Base-by-base conservation (phyloP, 345 rosid genomes). In the Eucalyptus shirleyi region DNA sequence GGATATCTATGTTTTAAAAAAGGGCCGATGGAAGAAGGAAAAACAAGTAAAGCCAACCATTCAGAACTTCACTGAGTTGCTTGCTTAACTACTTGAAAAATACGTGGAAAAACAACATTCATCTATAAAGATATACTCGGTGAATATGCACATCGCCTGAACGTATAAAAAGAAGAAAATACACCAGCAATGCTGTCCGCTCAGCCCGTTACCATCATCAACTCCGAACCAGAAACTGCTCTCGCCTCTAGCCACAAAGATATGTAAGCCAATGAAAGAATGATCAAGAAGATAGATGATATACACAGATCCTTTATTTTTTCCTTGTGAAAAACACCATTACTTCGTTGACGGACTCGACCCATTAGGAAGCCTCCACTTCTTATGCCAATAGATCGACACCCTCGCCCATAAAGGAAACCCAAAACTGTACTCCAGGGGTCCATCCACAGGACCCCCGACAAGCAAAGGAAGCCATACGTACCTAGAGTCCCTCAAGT, bases 371-470 rank as follows among this genome's bases (percentile, higher is more conserved):
- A 97, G 95, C 90, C 92, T 93, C 99, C 99, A 98, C 91, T 93
- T 98, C 89, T 93, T 94, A 69, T 97, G 99, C 98, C 99, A 97
- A 90, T 94, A 96, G 80, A 98, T 94, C 8, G 98, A 97, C 50
- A 95, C 97, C 90, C 98, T 95, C 6, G 97, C 94, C 98, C 98
- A 97, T 51, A 90, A 49, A 2, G 97, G 98, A 89, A 96, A 96
- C 34, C 97, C 98, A n/a, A 95, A 98, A 88, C 85, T 91, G 81
- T 87, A 92, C 50, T 97, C 96, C 3, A 97, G 90, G 15, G 98
- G 97, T 90, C 91, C 93, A 89, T 98, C 99, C 7, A 95, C 96
- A 4, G 95, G 95, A 45, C 98, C 98, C 2, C 95, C 96, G 6
- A 96, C 96, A 81, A 95, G 91, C 92, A 98, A 88, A 9, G 98